Evolutionary conservation across 164 flowering plant species (phyloP).

Genomic region (Vitis labrusca): DNA sequence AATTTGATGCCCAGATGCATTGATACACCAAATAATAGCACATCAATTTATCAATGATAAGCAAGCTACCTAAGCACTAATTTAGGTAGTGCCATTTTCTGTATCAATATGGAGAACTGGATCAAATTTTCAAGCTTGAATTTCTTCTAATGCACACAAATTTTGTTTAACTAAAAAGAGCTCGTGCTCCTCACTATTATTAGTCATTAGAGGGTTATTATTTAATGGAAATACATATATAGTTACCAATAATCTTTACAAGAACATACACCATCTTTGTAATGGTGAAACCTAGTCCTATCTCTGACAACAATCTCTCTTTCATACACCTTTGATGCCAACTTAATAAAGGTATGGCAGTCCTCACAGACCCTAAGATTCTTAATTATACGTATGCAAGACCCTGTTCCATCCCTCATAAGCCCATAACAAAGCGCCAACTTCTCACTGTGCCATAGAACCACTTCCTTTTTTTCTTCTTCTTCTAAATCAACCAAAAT

Average conservation of each 20-base stretch:
- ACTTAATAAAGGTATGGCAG: slow-evolving; percentile 73
- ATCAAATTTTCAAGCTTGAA: too few relatives aligned
- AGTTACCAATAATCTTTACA: slow-evolving; percentile 59
- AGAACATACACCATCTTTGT: slow-evolving; percentile 60
- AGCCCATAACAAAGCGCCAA: slow-evolving; percentile 72
- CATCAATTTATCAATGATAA: too few relatives aligned
- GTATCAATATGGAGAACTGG: too few relatives aligned
- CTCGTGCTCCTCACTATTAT: too few relatives aligned
- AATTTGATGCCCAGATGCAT: too few relatives aligned
- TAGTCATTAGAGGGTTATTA: too few relatives aligned
- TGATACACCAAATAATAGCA: too few relatives aligned
- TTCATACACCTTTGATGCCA: slow-evolving; percentile 54
- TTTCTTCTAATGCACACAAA: too few relatives aligned
- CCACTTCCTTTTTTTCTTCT: slow-evolving; percentile 61
- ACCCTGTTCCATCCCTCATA: slow-evolving; percentile 27
- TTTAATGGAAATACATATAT: background rate
- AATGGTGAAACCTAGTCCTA: slow-evolving; percentile 79
- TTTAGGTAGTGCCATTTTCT: too few relatives aligned
- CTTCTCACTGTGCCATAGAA: slow-evolving; percentile 82
- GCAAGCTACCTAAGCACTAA: too few relatives aligned
- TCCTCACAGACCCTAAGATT: slow-evolving; percentile 82
- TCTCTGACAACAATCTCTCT: slow-evolving; percentile 71
- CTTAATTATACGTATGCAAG: slow-evolving; percentile 59
- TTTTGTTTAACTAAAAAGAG: too few relatives aligned
- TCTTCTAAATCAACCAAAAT: slow-evolving; percentile 69